Conservation (phyloP, 2,329 filamentous ascomycete species). For the Leptodontidium sp. region DNA sequence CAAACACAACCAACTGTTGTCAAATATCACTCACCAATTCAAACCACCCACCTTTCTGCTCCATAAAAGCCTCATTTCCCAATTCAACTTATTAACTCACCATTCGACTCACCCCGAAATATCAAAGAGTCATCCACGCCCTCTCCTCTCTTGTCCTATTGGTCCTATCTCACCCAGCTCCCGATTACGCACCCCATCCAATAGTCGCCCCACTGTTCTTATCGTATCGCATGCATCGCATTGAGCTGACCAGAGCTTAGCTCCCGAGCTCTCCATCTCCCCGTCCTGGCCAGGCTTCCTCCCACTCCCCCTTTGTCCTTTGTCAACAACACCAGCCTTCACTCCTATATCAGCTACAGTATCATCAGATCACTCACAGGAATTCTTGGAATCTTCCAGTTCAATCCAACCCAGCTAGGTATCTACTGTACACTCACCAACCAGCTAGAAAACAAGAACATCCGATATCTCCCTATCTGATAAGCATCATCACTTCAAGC, state of each 20-base stretch:
- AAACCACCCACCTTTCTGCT: background rate
- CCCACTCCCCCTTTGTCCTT: conserved; percentile 1
- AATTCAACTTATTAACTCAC: background rate
- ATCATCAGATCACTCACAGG: background rate
- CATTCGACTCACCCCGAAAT: background rate
- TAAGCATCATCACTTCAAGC: too few species aligned
- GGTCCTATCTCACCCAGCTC: background rate
- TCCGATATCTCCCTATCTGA: too few species aligned
- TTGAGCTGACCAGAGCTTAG: too few species aligned
- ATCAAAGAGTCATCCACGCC: background rate
- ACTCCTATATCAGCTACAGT: background rate
- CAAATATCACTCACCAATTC: background rate
- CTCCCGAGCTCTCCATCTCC: too few species aligned
- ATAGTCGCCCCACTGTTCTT: too few species aligned
- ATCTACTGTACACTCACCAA: too few species aligned
- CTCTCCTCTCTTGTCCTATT: background rate
- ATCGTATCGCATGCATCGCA: too few species aligned
- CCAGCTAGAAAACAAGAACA: too few species aligned
- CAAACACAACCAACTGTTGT: too few species aligned
- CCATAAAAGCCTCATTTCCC: background rate
- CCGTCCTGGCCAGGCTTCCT: too few species aligned
- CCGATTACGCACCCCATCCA: too few species aligned
- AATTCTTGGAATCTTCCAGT: background rate
- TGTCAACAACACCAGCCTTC: background rate
- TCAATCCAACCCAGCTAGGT: too few species aligned